Base-by-base conservation (phyloP, 176 grass and related monocot species). In the Stipa capillata region DNA sequence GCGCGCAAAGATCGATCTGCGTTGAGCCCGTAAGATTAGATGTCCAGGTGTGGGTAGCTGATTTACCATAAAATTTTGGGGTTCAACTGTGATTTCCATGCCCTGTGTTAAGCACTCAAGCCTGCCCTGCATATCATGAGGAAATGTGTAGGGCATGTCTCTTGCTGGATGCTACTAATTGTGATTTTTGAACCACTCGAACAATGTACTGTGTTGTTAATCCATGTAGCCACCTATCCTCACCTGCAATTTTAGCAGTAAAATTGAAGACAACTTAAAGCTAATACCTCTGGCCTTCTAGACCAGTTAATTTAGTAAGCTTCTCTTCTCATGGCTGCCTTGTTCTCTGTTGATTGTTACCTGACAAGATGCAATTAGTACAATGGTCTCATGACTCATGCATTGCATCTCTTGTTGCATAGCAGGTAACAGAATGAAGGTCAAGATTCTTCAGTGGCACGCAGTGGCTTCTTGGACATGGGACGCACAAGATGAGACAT, bases 401-500 rank as follows among this genome's bases (percentile, higher is more conserved):
- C 16, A 53, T 79, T 11, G 16, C 29, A 51, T 60, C 33, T 17
- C 2, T 34, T 51, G 4, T 16, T 75, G 15, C 31, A 18, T 51
- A 1, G 4, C 52, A 89, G 87, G 62, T 83, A 42, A 2, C 51
- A 52, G 4, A 12, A 88, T 93, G 93, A 97, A 97, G 85, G 93
- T 97, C 50, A 97, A 97, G 70, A 88, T 97, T 83, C 72, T 97
- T 33, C 85, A 92, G 58, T 93, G 90, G 93, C 93, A 97, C 16
- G 87, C 85, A 0, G 93, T 97, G 48, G 93, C 90, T 71, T 89
- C 87, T n/a, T 97, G 93, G 93, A 97, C 93, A 7, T 93, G 93
- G 90, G 90, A 97, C 3, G 87, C 93, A 0, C 87, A 90, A 45
- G 93, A 93, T 25, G 90, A 97, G 52, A 93, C 87, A 5, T 97